These are phyloP conservation scores for Bipolaris oryzae DNA, from an alignment of 2,329 filamentous ascomycete genomes.

Conservation along the genomic window DNA sequence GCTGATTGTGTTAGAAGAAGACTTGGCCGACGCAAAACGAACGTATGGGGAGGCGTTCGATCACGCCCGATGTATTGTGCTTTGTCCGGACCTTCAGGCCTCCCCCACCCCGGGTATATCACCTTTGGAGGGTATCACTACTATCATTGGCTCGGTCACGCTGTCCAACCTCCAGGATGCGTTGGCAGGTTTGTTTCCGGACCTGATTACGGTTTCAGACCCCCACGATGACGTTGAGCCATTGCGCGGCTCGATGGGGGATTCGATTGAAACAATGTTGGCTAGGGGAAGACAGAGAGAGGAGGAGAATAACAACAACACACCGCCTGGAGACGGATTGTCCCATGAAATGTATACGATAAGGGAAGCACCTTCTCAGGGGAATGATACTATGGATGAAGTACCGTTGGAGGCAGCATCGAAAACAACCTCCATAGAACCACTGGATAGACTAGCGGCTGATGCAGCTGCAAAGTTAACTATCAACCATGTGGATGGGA, in stretches of 20 bases:
- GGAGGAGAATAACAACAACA: neutral
- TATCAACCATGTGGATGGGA: neutral
- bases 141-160: slow-evolving; percentile 7
- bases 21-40: neutral
- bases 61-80: neutral
- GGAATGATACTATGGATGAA: neutral
- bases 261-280: neutral
- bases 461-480: neutral
- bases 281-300: neutral
- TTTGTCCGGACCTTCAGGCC: slow-evolving; percentile 5
- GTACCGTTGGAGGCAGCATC: neutral
- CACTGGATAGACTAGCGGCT: neutral
- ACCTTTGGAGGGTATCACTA: neutral
- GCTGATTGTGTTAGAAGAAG: slow-evolving; percentile 4
- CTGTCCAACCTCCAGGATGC: slow-evolving; percentile 6
- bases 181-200: slow-evolving; percentile 6
- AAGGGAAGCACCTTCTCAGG: neutral
- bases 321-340: neutral
- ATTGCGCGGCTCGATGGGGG: neutral
- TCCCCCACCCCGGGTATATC: neutral
- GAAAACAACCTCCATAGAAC: no score
- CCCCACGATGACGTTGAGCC: neutral
- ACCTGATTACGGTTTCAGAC: neutral
- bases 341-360: neutral
- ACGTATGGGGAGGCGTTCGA: neutral